phyloP scores from a whole-genome alignment of 1,139 yeast genomes.

The Candida albicans region DNA sequence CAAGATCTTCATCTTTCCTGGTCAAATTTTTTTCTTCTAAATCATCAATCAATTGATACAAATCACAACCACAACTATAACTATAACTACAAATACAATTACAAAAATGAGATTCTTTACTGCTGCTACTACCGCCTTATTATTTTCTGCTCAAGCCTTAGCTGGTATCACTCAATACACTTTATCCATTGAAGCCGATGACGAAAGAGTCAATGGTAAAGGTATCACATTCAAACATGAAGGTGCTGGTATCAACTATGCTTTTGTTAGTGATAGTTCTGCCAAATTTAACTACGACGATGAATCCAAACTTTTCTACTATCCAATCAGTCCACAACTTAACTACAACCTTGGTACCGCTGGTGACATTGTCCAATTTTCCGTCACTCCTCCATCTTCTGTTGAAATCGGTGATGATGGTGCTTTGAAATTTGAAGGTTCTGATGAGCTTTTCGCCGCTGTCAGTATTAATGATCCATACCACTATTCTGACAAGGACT shows the following conservation, averaged over 20 bases:
- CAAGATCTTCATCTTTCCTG: too few relatives aligned
- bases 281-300: constrained; percentile 1
- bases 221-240: constrained; percentile 41
- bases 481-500: constrained; percentile 29
- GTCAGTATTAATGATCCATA: constrained; percentile 43
- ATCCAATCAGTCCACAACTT: background rate
- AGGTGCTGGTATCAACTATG: constrained; percentile 56
- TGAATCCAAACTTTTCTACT: background rate
- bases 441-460: constrained; percentile 35
- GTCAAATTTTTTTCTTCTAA: too few relatives aligned
- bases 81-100: too few relatives aligned
- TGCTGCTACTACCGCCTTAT: constrained; percentile 12
- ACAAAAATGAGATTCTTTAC: too few relatives aligned
- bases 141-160: constrained; percentile 19
- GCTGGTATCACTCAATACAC: constrained; percentile 16
- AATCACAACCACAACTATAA: too few relatives aligned
- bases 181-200: constrained; percentile 22
- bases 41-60: too few relatives aligned
- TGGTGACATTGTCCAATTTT: constrained; percentile 6
- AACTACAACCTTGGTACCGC: constrained; percentile 7
- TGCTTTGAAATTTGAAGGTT: constrained; percentile 23
- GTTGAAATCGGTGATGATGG: constrained; percentile 12
- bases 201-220: constrained; percentile 21
- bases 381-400: constrained; percentile 1
- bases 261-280: constrained; percentile 24